Percentiles rank a stretch among this genome's conserved stretches.
Evolutionary conservation across 1,284 basidiomycete genomes (phyloP).

Genomic region (Ustilago cynodontis): DNA sequence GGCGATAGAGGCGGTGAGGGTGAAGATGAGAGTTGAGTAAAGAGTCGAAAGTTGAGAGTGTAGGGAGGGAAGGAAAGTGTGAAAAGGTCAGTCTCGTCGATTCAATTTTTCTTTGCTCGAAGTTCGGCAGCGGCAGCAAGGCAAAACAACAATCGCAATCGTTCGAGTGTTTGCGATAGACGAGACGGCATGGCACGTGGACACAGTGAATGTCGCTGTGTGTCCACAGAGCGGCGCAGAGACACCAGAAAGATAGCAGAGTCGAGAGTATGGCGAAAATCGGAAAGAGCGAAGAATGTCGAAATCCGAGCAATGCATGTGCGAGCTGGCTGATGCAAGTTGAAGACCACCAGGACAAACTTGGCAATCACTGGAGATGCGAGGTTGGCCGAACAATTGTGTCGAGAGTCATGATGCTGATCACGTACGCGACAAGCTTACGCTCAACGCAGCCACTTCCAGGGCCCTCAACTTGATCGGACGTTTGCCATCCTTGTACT

Average conservation of each 20-base stretch:
- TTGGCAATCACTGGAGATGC: background rate
- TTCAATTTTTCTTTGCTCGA: conserved; percentile 3
- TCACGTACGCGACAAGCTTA: too few relatives aligned
- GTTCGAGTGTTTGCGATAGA: too few relatives aligned
- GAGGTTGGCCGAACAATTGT: too few relatives aligned
- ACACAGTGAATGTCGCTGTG: too few relatives aligned
- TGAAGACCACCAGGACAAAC: background rate
- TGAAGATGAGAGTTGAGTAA: background rate
- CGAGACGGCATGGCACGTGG: too few relatives aligned
- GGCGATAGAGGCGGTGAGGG: conserved; percentile 1
- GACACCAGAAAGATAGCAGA: background rate
- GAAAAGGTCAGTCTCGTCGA: conserved; percentile 33
- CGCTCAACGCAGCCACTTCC: background rate
- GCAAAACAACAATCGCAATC: conserved; percentile 7
- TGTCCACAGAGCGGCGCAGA: background rate
- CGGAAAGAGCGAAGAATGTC: background rate
- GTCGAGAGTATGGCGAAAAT: background rate
- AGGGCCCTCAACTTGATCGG: background rate
- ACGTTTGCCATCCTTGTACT: background rate
- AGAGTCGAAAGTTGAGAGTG: conserved; percentile 8
- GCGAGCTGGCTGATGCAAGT: background rate
- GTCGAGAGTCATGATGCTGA: too few relatives aligned
- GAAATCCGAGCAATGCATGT: background rate
- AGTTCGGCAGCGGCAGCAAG: background rate
- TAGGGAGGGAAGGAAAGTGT: conserved; percentile 3